Evolutionary conservation across 2,329 filamentous ascomycete genomes (phyloP).

Genomic region (Hypocrella siamensis): DNA sequence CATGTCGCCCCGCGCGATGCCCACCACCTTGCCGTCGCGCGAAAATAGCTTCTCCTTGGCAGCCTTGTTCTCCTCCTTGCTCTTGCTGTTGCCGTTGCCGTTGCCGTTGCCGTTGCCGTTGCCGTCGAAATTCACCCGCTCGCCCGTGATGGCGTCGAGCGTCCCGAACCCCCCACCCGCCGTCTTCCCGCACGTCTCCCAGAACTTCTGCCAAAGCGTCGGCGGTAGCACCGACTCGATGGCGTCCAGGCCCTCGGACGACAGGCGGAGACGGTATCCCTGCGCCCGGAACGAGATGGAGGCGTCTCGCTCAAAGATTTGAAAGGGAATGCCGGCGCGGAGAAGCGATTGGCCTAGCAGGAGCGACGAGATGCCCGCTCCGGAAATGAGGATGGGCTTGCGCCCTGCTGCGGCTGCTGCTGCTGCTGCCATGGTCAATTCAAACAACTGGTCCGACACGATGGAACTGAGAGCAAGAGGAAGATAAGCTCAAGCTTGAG

Average conservation of each 20-base stretch:
- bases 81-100: not conserved
- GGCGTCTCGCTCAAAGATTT: conserved; percentile 39
- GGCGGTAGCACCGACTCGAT: conserved; percentile 41
- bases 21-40: conserved; percentile 41
- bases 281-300: conserved; percentile 39
- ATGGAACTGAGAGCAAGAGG: too few relatives aligned
- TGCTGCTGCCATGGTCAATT: too few relatives aligned
- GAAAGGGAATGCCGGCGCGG: conserved; percentile 28
- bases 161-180: conserved; percentile 34
- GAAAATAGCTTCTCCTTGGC: conserved; percentile 24
- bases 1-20: conserved; percentile 49
- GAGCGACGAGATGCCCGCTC: conserved; percentile 26
- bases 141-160: conserved; percentile 37
- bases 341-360: conserved; percentile 27
- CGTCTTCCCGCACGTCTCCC: conserved; percentile 42
- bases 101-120: not conserved
- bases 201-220: conserved; percentile 35
- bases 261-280: conserved; percentile 45
- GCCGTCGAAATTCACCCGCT: conserved; percentile 13
- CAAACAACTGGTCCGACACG: too few relatives aligned
- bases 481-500: too few relatives aligned
- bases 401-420: not conserved
- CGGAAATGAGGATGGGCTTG: conserved; percentile 26
- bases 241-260: conserved; percentile 38
- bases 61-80: not conserved